Evolutionary conservation across 768 basidiomycete species (phyloP).

Genomic region (Mycena crocata): DNA sequence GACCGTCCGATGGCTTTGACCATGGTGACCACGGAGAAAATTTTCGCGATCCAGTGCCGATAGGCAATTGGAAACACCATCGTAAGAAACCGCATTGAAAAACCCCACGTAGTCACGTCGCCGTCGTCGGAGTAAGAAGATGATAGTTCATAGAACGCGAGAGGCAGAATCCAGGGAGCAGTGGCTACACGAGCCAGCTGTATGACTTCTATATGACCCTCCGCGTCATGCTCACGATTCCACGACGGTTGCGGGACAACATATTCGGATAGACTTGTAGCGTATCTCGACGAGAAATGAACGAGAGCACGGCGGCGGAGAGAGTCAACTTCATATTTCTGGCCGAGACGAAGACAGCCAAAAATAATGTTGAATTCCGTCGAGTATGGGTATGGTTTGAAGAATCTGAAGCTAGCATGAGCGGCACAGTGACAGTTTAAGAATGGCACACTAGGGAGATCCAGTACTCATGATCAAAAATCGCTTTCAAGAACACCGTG

Average conservation of each 20-base stretch:
- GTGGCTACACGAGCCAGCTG: constrained; percentile 18
- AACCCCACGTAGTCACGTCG: neutral
- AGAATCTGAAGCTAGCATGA: constrained; percentile 1
- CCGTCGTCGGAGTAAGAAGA: neutral
- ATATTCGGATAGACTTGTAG: neutral
- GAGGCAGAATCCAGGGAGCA: constrained; percentile 5
- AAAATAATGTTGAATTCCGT: constrained; percentile 6
- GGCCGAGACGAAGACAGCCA: constrained; percentile 17
- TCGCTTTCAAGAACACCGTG: constrained; percentile 21
- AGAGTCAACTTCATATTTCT: constrained; percentile 17
- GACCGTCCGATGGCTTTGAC: neutral
- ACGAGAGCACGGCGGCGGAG: constrained; percentile 18
- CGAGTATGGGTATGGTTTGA: constrained; percentile 12
- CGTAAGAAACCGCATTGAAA: neutral
- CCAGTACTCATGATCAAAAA: constrained; percentile 24
- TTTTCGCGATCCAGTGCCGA: neutral
- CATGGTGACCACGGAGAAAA: neutral
- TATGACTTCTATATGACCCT: neutral
- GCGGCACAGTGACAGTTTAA: neutral
- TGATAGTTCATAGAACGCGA: constrained; percentile 9
- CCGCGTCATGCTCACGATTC: no score
- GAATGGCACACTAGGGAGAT: no score
- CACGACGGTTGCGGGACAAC: no score
- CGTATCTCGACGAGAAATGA: neutral
- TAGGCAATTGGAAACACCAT: neutral